These are phyloP conservation scores for Volvariella volvacea DNA, from an alignment of 1,284 basidiomycete species.

Conservation along the genomic window DNA sequence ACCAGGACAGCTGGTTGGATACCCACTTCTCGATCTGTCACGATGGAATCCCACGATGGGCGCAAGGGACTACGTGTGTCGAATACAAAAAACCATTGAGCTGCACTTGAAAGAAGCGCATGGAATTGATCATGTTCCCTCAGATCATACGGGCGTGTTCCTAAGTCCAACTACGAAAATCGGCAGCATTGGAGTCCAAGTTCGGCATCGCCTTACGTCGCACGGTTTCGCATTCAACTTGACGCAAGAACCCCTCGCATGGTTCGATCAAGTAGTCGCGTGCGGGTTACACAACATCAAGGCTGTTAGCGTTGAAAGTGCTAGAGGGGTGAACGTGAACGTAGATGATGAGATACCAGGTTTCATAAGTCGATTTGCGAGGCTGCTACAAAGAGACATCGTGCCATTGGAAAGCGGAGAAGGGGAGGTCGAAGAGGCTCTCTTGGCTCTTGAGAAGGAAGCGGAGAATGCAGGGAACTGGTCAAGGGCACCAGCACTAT, in stretches of 20 bases:
- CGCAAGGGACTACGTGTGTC: slow-evolving; percentile 70
- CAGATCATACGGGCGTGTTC: slow-evolving; percentile 77
- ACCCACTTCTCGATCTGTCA: slow-evolving; percentile 84
- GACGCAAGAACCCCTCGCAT: slow-evolving; percentile 68
- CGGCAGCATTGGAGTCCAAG: slow-evolving; percentile 94
- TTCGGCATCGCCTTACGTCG: slow-evolving; percentile 87
- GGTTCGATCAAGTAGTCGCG: slow-evolving; percentile 88
- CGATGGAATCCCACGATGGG: slow-evolving; percentile 48
- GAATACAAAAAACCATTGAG: slow-evolving; percentile 59
- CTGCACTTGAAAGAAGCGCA: slow-evolving; percentile 52
- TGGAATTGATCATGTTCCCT: slow-evolving; percentile 43
- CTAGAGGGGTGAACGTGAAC: slow-evolving; percentile 27
- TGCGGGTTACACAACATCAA: slow-evolving; percentile 88
- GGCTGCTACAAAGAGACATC: slow-evolving; percentile 49
- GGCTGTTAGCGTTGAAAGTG: slow-evolving; percentile 60
- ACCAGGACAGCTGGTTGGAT: slow-evolving; percentile 95
- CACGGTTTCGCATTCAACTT: slow-evolving; percentile 97
- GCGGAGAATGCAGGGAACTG: background rate
- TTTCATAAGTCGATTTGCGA: slow-evolving; percentile 47
- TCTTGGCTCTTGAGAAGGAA: slow-evolving; percentile 26
- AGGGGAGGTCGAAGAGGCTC: slow-evolving; percentile 46
- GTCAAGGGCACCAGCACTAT: background rate
- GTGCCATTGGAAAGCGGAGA: slow-evolving; percentile 38
- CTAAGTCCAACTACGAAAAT: slow-evolving; percentile 68
- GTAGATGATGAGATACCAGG: slow-evolving; percentile 48